Conservation (phyloP, 2,329 filamentous ascomycete genomes). For the Cordyceps cicadae region DNA sequence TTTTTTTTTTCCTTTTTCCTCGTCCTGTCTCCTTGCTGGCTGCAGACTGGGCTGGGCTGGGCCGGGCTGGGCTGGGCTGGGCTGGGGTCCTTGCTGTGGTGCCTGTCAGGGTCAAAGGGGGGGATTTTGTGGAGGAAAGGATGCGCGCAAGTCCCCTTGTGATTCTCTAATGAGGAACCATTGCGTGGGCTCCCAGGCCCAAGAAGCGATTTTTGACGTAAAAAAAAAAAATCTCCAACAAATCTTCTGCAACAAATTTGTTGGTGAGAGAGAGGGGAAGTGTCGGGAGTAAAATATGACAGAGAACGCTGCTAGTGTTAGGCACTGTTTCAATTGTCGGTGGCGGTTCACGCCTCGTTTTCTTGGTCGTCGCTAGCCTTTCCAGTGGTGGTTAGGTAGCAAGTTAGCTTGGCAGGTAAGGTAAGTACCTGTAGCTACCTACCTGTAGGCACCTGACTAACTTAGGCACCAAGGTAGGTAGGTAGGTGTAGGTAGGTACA, state of each 20-base stretch:
- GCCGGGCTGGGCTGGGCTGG: too few species aligned
- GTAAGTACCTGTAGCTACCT: too few species aligned
- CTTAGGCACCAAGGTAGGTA: too few species aligned
- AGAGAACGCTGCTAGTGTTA: not conserved
- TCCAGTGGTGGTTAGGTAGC: too few species aligned
- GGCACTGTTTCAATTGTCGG: not conserved
- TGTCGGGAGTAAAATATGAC: not conserved
- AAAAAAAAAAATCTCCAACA: not conserved
- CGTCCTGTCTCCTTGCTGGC: not conserved
- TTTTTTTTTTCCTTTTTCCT: not conserved
- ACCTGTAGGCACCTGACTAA: too few species aligned
- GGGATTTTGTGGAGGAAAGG: not conserved
- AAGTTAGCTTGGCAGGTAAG: too few species aligned
- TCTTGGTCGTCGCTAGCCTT: too few species aligned
- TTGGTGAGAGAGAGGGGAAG: not conserved
- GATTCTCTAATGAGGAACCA: constrained; percentile 5
- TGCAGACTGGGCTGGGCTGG: not conserved
- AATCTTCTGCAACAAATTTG: not conserved
- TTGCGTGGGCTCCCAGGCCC: constrained; percentile 1
- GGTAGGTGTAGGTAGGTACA: too few species aligned
- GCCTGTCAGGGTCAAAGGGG: not conserved
- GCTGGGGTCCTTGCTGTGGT: not conserved
- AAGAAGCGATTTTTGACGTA: not conserved
- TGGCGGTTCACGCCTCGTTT: not conserved
- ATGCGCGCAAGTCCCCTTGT: not conserved